These are phyloP conservation scores for Phyllosticta citribraziliensis DNA, from an alignment of 2,329 filamentous ascomycete species.

Conservation along the genomic window DNA sequence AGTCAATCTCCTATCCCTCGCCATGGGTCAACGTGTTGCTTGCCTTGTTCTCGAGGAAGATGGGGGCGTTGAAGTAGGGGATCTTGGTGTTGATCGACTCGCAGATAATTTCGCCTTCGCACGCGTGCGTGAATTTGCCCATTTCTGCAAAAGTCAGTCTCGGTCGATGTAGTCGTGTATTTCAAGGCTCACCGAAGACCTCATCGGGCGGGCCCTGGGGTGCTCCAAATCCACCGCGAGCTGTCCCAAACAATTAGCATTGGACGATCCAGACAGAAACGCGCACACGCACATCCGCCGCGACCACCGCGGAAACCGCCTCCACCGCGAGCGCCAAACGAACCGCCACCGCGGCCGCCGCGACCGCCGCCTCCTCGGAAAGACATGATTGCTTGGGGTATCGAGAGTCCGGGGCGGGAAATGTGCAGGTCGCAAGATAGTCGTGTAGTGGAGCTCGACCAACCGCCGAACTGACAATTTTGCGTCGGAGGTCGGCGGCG, in stretches of 20 bases:
- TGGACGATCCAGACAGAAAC: not conserved
- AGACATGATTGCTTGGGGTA: constrained; percentile 41
- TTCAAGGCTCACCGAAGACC: constrained; percentile 30
- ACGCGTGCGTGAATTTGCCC: constrained; percentile 87
- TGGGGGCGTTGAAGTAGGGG: constrained; percentile 97
- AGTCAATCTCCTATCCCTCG: constrained; percentile 15
- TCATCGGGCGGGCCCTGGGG: constrained; percentile 35
- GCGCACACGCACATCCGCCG: constrained; percentile 31
- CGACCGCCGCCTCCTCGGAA: constrained; percentile 41
- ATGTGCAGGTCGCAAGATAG: not conserved
- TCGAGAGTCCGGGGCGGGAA: constrained; percentile 17
- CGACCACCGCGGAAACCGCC: constrained; percentile 45
- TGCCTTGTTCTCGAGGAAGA: constrained; percentile 98
- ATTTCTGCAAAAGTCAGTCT: constrained; percentile 52
- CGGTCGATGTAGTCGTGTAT: not conserved
- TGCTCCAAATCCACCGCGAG: constrained; percentile 28
- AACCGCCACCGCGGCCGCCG: constrained; percentile 35
- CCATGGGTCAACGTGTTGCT: constrained; percentile 14
- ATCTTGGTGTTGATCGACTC: constrained; percentile 90
- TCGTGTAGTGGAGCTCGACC: not conserved
- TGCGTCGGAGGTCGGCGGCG: constrained; percentile 4
- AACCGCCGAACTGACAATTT: not conserved
- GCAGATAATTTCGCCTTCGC: constrained; percentile 97
- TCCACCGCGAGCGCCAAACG: constrained; percentile 35
- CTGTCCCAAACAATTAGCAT: constrained; percentile 16